These are phyloP conservation scores for Phytophthora podocarpi DNA, from an alignment of 352 stramenopile species.

Conservation along the genomic window DNA sequence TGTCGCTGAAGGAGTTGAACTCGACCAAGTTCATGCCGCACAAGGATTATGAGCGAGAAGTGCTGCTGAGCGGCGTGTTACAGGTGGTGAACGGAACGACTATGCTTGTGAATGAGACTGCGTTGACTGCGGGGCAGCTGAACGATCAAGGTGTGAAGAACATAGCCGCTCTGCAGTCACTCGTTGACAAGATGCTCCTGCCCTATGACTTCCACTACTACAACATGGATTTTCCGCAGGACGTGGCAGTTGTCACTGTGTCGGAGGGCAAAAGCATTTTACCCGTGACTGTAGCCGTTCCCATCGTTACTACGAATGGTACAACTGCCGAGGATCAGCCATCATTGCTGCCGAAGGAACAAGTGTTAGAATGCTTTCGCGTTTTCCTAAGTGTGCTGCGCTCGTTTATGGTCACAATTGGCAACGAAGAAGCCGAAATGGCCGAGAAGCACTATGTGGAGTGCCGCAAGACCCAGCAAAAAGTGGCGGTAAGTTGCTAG, in stretches of 20 bases:
- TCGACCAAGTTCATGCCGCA: conserved; percentile 62
- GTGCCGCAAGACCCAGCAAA: conserved; percentile 66
- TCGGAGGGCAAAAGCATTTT: conserved; percentile 80
- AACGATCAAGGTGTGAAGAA: conserved; percentile 81
- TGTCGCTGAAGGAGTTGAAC: conserved; percentile 71
- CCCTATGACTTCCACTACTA: conserved; percentile 89
- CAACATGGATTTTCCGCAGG: conserved; percentile 84
- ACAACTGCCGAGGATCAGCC: background rate
- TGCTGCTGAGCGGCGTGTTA: conserved; percentile 53
- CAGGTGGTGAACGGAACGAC: conserved; percentile 73
- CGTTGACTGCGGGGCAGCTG: conserved; percentile 64
- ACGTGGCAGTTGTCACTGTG: conserved; percentile 67
- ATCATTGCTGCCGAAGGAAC: conserved; percentile 11
- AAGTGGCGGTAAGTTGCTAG: conserved; percentile 62
- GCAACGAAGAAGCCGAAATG: conserved; percentile 76
- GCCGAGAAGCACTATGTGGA: conserved; percentile 84
- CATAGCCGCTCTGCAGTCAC: conserved; percentile 65
- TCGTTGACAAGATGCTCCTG: conserved; percentile 79
- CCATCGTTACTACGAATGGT: conserved; percentile 17
- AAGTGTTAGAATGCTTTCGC: conserved; percentile 67
- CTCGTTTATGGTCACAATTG: conserved; percentile 55
- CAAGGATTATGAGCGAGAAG: conserved; percentile 82
- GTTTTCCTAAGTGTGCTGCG: conserved; percentile 68
- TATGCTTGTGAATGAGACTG: conserved; percentile 73
- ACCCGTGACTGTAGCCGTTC: conserved; percentile 60